A percentile compares a stretch with the other conserved stretches of the same genome.
These are phyloP conservation scores for Hapsidospora chrysogenum DNA, from an alignment of 495 filamentous ascomycete species.

Conservation along the genomic window DNA sequence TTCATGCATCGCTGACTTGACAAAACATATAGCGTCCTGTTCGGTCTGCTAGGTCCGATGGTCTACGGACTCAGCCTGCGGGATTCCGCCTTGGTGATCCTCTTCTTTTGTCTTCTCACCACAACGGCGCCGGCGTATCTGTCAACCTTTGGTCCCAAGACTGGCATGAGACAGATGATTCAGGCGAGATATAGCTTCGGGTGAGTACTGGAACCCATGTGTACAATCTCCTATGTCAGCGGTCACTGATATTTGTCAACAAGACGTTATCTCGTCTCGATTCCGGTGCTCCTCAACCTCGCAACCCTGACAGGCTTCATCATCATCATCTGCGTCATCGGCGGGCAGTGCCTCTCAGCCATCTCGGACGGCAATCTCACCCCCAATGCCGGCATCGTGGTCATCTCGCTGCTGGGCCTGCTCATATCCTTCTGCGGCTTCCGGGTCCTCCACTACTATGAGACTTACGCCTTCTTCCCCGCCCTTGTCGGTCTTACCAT, in stretches of 20 bases:
- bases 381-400: slow-evolving; percentile 30
- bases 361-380: slow-evolving; percentile 30
- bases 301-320: slow-evolving; percentile 31
- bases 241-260: background rate
- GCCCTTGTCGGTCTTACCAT: slow-evolving; percentile 34
- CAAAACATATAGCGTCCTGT: slow-evolving; percentile 36
- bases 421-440: slow-evolving; percentile 44
- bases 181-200: slow-evolving; percentile 37
- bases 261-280: slow-evolving; percentile 21
- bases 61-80: slow-evolving; percentile 31
- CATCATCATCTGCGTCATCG: slow-evolving; percentile 27
- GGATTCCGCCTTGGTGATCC: slow-evolving; percentile 35
- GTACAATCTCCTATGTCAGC: too few species aligned
- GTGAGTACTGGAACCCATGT: slow-evolving; percentile 9
- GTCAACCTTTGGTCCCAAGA: slow-evolving; percentile 30
- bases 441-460: slow-evolving; percentile 37
- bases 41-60: slow-evolving; percentile 35
- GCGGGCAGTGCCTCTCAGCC: slow-evolving; percentile 32
- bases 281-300: slow-evolving; percentile 32
- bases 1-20: background rate
- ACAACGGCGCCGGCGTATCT: slow-evolving; percentile 33
- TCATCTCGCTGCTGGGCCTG: slow-evolving; percentile 34
- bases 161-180: slow-evolving; percentile 38
- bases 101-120: slow-evolving; percentile 37
- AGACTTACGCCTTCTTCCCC: slow-evolving; percentile 44